A percentile compares a stretch with the other conserved stretches of the same genome.
Evolutionary conservation across 2,329 filamentous ascomycete genomes (phyloP).

Genomic region (Leptosphaerulina australis): DNA sequence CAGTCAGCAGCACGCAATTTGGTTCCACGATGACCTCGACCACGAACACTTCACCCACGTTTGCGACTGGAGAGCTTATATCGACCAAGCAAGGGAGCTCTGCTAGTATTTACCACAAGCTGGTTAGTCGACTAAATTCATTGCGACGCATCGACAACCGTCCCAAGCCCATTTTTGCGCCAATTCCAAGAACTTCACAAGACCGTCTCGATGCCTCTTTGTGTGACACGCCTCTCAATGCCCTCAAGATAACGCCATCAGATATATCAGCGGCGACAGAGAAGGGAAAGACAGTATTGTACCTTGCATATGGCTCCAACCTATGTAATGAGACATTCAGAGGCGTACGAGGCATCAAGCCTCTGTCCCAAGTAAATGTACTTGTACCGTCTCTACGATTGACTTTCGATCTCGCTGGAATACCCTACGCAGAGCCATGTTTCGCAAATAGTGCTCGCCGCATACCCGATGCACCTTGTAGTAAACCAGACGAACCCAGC

Average conservation of each 20-base stretch:
- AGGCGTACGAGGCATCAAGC: slow-evolving; percentile 76
- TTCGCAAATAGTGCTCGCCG: slow-evolving; percentile 81
- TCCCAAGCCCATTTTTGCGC: slow-evolving; percentile 22
- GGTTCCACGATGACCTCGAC: slow-evolving; percentile 29
- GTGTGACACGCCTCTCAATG: slow-evolving; percentile 35
- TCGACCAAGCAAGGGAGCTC: slow-evolving; percentile 10
- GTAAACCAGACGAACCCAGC: slow-evolving; percentile 34
- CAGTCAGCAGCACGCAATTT: slow-evolving; percentile 39
- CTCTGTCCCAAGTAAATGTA: slow-evolving; percentile 81
- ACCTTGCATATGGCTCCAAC: slow-evolving; percentile 85
- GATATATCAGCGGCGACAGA: slow-evolving; percentile 25
- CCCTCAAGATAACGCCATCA: slow-evolving; percentile 21
- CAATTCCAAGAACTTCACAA: slow-evolving; percentile 30
- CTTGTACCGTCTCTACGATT: slow-evolving; percentile 77
- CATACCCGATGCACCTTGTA: slow-evolving; percentile 37
- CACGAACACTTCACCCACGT: slow-evolving; percentile 15
- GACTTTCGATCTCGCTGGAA: slow-evolving; percentile 82
- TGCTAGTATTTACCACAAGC: slow-evolving; percentile 15
- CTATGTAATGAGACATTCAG: slow-evolving; percentile 80
- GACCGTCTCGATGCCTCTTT: slow-evolving; percentile 44
- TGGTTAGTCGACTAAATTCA: slow-evolving; percentile 19
- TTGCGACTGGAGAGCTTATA: slow-evolving; percentile 7
- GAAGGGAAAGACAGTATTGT: slow-evolving; percentile 47
- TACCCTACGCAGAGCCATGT: slow-evolving; percentile 89
- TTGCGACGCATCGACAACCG: slow-evolving; percentile 11